Percentiles rank a stretch among this genome's conserved stretches.
These are phyloP conservation scores for Halenospora varia DNA, from an alignment of 495 filamentous ascomycete genomes.

Conservation along the genomic window DNA sequence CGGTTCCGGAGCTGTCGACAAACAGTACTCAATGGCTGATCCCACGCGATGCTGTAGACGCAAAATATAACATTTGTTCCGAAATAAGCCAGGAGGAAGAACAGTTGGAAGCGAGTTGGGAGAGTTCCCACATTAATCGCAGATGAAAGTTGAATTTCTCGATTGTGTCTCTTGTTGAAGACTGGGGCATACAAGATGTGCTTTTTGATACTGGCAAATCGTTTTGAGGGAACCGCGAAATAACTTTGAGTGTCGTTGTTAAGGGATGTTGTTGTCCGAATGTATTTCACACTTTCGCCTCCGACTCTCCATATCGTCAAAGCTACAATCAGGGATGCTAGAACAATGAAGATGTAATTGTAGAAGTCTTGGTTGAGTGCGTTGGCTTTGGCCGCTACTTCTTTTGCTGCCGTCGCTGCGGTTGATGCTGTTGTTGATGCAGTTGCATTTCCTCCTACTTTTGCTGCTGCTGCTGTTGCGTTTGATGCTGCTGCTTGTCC, in stretches of 20 bases:
- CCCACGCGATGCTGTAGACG: slow-evolving; percentile 63
- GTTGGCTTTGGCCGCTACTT: slow-evolving; percentile 6
- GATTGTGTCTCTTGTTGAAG: slow-evolving; percentile 78
- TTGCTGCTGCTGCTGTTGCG: slow-evolving; percentile 4
- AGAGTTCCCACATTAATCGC: slow-evolving; percentile 88
- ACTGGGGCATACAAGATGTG: slow-evolving; percentile 80
- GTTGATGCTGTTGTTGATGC: background rate
- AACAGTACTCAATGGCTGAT: slow-evolving; percentile 41
- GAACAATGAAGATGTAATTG: slow-evolving; percentile 43
- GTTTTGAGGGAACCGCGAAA: slow-evolving; percentile 40
- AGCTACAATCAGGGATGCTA: slow-evolving; percentile 36
- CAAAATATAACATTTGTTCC: slow-evolving; percentile 77
- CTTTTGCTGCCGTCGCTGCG: background rate
- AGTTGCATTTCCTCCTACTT: background rate
- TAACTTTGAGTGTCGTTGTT: slow-evolving; percentile 60
- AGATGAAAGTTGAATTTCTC: slow-evolving; percentile 78
- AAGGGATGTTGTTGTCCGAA: slow-evolving; percentile 70
- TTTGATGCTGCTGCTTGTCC: background rate
- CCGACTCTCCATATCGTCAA: slow-evolving; percentile 43
- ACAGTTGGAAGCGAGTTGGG: slow-evolving; percentile 77
- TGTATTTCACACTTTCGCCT: slow-evolving; percentile 58
- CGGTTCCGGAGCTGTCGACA: slow-evolving; percentile 74
- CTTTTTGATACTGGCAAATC: slow-evolving; percentile 72
- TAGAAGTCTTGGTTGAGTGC: slow-evolving; percentile 31
- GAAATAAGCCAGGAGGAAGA: slow-evolving; percentile 70